Conservation (phyloP, 179 eudicot genomes). For the Patellifolia procumbens region DNA sequence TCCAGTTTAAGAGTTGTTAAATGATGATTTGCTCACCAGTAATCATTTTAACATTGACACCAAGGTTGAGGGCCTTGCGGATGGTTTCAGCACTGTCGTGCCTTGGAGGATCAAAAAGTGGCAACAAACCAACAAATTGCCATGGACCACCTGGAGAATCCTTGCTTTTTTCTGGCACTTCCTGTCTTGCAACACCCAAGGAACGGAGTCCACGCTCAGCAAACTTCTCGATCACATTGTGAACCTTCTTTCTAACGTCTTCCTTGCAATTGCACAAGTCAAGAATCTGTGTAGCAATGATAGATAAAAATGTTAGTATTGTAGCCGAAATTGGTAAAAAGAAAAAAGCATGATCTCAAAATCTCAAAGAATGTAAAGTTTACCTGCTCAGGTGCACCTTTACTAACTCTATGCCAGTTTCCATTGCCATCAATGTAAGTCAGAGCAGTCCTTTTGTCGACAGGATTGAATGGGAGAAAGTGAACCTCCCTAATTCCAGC, state of each 20-base stretch:
- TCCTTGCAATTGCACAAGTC: conserved; percentile 65
- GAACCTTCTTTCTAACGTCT: conserved; percentile 62
- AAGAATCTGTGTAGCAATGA: conserved; percentile 44
- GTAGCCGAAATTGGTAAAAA: conserved; percentile 6
- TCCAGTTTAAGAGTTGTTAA: background rate
- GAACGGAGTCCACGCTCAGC: conserved; percentile 83
- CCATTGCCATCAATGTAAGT: conserved; percentile 62
- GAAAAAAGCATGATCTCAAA: background rate
- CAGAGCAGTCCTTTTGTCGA: conserved; percentile 79
- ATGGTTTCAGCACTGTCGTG: conserved; percentile 88
- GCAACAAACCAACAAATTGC: conserved; percentile 75
- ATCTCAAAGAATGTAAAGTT: background rate
- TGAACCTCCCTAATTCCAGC: conserved; percentile 77
- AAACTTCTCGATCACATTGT: conserved; percentile 59
- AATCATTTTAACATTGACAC: conserved; percentile 83
- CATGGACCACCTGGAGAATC: conserved; percentile 74
- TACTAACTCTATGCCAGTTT: conserved; percentile 73
- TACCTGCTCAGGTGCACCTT: conserved; percentile 94
- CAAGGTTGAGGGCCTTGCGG: conserved; percentile 79
- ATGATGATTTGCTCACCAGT: conserved; percentile 48
- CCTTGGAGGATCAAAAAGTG: conserved; percentile 87
- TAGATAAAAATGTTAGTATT: conserved; percentile 13
- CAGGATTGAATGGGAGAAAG: conserved; percentile 83
- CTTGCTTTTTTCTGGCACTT: conserved; percentile 72
- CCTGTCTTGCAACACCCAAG: conserved; percentile 76